A percentile compares a stretch with the other conserved stretches of the same genome.
Evolutionary conservation across 106 monocot species (phyloP).

Genomic region (Platanthera zijinensis): DNA sequence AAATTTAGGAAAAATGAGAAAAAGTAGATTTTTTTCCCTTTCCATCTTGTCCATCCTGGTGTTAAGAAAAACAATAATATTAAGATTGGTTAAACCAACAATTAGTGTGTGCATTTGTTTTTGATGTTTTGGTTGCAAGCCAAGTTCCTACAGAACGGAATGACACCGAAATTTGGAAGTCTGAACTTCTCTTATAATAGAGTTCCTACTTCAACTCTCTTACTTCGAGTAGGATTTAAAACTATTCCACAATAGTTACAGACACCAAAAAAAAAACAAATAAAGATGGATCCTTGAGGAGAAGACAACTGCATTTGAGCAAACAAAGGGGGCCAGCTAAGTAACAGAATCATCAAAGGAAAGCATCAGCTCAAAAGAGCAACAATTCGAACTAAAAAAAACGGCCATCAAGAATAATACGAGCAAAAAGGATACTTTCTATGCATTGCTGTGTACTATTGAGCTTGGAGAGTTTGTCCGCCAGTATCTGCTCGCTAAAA

Average conservation of each 20-base stretch:
- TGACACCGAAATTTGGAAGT: neutral
- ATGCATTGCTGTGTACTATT: constrained; percentile 96
- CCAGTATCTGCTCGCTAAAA: constrained; percentile 88
- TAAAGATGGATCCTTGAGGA: neutral
- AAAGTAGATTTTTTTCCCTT: neutral
- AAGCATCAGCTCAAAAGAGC: neutral
- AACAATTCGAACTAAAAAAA: neutral
- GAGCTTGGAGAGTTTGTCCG: constrained; percentile 98
- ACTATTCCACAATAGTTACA: neutral
- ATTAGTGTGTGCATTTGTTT: neutral
- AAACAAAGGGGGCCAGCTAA: neutral
- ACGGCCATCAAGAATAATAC: neutral
- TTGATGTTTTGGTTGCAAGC: neutral
- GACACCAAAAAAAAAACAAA: neutral
- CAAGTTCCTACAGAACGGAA: neutral
- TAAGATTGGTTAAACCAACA: neutral
- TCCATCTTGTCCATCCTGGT: neutral
- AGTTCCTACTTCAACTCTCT: too few species aligned
- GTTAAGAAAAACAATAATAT: neutral
- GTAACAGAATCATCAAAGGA: neutral
- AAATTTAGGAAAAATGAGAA: neutral
- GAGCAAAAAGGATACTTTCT: constrained; percentile 76
- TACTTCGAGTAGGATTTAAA: neutral
- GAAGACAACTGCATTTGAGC: neutral
- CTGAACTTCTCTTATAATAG: neutral